phyloP scores from a whole-genome alignment of 1,284 basidiomycete species.

The Tylopilus sp. region DNA sequence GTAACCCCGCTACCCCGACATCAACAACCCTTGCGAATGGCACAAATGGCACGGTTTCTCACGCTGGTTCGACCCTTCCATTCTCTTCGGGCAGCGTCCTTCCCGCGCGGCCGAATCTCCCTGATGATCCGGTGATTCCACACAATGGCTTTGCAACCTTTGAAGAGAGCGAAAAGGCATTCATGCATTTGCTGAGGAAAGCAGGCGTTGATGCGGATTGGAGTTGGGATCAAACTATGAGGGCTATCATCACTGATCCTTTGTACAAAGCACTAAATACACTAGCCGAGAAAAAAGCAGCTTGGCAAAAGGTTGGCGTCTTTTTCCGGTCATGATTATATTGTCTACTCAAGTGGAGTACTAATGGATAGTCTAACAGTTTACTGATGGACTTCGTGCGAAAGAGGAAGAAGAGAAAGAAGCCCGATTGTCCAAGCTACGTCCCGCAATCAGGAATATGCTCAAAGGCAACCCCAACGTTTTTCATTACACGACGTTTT shows the following conservation, averaged over 20 bases:
- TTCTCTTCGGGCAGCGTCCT: constrained; percentile 55
- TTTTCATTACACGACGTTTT: constrained; percentile 84
- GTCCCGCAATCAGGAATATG: constrained; percentile 79
- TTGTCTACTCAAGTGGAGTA: background rate
- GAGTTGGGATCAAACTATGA: constrained; percentile 99
- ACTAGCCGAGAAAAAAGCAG: constrained; percentile 89
- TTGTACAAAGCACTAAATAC: constrained; percentile 93
- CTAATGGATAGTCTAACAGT: constrained; percentile 43
- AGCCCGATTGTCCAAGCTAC: constrained; percentile 71
- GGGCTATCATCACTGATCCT: constrained; percentile 96
- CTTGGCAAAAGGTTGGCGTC: constrained; percentile 78
- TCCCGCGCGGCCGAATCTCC: constrained; percentile 70
- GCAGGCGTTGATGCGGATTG: constrained; percentile 86
- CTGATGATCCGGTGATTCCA: constrained; percentile 80
- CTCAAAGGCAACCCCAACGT: constrained; percentile 79
- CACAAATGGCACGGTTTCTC: constrained; percentile 43
- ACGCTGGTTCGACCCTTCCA: constrained; percentile 52
- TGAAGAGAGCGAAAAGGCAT: constrained; percentile 91
- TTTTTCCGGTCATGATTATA: background rate
- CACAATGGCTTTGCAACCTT: constrained; percentile 81
- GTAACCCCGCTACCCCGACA: constrained; percentile 9
- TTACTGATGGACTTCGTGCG: constrained; percentile 57
- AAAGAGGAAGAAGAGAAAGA: constrained; percentile 79
- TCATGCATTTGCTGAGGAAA: constrained; percentile 82
- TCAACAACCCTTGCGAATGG: constrained; percentile 37